Evolutionary conservation across 73 alveolate species (phyloP).

Genomic region (Diophrys appendiculata): DNA sequence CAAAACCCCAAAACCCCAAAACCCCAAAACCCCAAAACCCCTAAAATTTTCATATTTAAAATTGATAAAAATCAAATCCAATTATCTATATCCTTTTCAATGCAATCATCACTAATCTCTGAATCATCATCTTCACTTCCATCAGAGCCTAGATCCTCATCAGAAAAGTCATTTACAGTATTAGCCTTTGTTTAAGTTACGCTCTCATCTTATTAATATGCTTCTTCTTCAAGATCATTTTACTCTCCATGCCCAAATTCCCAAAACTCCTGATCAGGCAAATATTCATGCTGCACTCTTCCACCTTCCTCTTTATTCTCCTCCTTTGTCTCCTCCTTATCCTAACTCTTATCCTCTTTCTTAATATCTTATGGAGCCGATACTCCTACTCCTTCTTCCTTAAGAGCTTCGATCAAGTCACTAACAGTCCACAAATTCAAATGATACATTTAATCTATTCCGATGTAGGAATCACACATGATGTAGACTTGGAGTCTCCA

Average conservation of each 20-base stretch:
- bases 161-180: not conserved
- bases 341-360: not conserved
- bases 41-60: not conserved
- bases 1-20: no score
- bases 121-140: constrained; percentile 29
- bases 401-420: not conserved
- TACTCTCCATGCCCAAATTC: not conserved
- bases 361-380: not conserved
- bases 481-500: constrained; percentile 62
- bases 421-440: not conserved
- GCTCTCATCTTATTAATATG: not conserved
- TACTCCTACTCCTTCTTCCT: not conserved
- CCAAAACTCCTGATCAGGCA: not conserved
- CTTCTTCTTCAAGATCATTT: not conserved
- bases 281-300: no score
- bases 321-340: not conserved
- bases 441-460: constrained; percentile 74
- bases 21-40: constrained; percentile 5
- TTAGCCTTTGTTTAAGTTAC: no score
- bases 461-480: constrained; percentile 88
- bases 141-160: not conserved
- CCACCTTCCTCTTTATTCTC: not conserved
- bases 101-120: constrained; percentile 61
- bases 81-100: constrained; percentile 7
- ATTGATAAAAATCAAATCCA: not conserved